These are phyloP conservation scores for Apiospora saccharicola DNA, from an alignment of 2,329 filamentous ascomycete species.

Conservation along the genomic window DNA sequence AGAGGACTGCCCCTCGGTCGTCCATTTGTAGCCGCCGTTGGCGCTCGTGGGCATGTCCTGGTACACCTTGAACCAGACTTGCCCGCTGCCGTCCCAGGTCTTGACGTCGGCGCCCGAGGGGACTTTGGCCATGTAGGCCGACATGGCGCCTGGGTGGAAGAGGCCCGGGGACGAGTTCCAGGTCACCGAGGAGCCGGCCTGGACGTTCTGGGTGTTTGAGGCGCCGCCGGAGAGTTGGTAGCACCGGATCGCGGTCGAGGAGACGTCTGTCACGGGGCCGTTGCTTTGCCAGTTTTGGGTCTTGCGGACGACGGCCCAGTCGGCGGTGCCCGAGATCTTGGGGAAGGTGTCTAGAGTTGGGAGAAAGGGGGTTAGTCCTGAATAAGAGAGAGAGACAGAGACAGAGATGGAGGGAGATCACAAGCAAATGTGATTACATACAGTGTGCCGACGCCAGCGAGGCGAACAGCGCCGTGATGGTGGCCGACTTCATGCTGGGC, in stretches of 20 bases:
- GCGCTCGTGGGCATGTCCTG: slow-evolving; percentile 47
- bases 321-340: slow-evolving; percentile 38
- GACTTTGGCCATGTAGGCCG: slow-evolving; percentile 51
- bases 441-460: slow-evolving; percentile 20
- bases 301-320: slow-evolving; percentile 46
- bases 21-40: slow-evolving; percentile 46
- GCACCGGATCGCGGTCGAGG: slow-evolving; percentile 57
- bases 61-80: slow-evolving; percentile 53
- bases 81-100: slow-evolving; percentile 47
- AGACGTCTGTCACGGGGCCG: slow-evolving; percentile 55
- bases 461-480: not conserved
- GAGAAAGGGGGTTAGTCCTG: not conserved
- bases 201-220: slow-evolving; percentile 44
- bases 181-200: slow-evolving; percentile 49
- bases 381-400: not conserved
- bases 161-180: slow-evolving; percentile 50
- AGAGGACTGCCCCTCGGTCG: slow-evolving; percentile 41
- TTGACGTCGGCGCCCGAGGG: slow-evolving; percentile 45
- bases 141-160: slow-evolving; percentile 49
- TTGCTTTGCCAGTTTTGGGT: slow-evolving; percentile 54
- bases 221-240: slow-evolving; percentile 52
- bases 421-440: not conserved
- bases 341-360: slow-evolving; percentile 41
- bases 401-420: too few species aligned
- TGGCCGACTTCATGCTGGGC: not conserved